Evolutionary conservation across 83 land plant genomes (phyloP), one percentile per base, ranked within the genome.

Genomic region (Diphasiastrum complanatum): DNA sequence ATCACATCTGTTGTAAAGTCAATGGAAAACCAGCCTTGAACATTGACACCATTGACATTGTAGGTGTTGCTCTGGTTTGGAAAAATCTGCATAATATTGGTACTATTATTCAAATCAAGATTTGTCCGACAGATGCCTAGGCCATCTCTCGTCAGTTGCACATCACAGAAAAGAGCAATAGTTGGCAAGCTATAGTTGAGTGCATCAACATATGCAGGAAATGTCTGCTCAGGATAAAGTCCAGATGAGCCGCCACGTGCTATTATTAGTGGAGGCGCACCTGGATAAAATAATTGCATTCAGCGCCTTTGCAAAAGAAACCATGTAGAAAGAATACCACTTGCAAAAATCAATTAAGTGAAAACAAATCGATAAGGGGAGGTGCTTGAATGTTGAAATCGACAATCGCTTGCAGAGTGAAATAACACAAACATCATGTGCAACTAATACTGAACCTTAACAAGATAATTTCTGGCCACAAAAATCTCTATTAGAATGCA

Each of bases 201-300:
- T 5, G 83, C 83, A 11, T 72, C 32, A 3, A 56, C 24, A 56
- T 72, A 65, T 5, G 89, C 82, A 45, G 6, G 22, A 1, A 6
- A 2, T 28, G 80, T 76, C 0, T 81, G 67, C 10, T 81, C 89
- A 0, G 89, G 89, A 45, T 77, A 81, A 1, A 85, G 25, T 8
- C 89, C 89, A 1, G 89, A 85, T 47, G 46, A 76, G 3, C 89
- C 89, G 25, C 85, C 89, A 0, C 78, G 64, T 1, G 89, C 89
- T 50, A 85, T 65, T 0, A 85, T 77, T 8, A 63, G 10, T 0
- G 89, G 89, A 41, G 51, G 26, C 24, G 45, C n/a, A 14, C 89
- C 89, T 85, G 80, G n/a, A n/a, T n/a, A n/a, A n/a, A n/a, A n/a
- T n/a, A n/a, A n/a, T n/a, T n/a, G n/a, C n/a, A n/a, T n/a, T n/a